Conservation (phyloP, 2,329 filamentous ascomycete species). For the Aspergillus texensis region DNA sequence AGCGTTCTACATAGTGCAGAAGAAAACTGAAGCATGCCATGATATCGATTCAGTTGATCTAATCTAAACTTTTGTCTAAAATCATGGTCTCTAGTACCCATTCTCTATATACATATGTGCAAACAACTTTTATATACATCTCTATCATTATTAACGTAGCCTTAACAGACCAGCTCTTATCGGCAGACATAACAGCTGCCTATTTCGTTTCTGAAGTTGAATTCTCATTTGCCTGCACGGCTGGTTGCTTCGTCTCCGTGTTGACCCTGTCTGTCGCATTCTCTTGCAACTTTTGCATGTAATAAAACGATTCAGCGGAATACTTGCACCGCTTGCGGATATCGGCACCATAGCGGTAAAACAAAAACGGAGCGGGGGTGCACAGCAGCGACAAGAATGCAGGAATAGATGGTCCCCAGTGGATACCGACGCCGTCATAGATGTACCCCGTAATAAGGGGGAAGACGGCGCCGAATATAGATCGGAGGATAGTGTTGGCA, state of each 20-base stretch:
- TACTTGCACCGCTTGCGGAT: constrained; percentile 8
- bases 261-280: neutral
- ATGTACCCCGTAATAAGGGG: constrained; percentile 9
- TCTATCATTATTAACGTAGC: neutral
- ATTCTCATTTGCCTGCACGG: neutral
- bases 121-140: neutral
- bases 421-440: constrained; percentile 6
- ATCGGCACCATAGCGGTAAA: neutral
- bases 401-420: constrained; percentile 6
- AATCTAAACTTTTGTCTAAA: neutral
- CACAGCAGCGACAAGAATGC: constrained; percentile 8
- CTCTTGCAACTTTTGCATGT: constrained; percentile 1
- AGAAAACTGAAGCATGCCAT: neutral
- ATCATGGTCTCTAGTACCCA: neutral
- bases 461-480: constrained; percentile 4
- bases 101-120: neutral
- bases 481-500: neutral
- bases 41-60: neutral
- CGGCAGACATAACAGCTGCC: neutral
- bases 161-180: neutral
- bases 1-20: neutral
- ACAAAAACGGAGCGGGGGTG: constrained; percentile 4
- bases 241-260: neutral
- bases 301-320: constrained; percentile 1
- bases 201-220: neutral